Base-by-base conservation (phyloP, 441 rosid species). In the Isatis lusitanica region DNA sequence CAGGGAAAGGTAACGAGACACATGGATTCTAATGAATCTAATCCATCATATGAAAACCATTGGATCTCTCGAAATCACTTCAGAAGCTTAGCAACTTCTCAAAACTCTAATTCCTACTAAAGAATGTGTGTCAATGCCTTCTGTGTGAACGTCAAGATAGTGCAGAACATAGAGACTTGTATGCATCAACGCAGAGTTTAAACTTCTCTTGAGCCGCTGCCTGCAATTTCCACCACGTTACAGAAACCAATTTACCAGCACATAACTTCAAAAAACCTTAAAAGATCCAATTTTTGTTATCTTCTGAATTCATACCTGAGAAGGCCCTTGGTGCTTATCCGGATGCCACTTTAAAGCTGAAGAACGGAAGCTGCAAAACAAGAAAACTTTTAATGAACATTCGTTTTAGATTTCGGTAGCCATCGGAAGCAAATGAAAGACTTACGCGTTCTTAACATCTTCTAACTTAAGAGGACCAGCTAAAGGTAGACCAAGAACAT, bases 271-370 rank as follows among this genome's bases (percentile, higher is more conserved):
- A 2, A 47, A 5, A 55, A 26, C 7, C 44, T 44, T 39, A 43
- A 66, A 26, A 63, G 43, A 18, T 24, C 51, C 33, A 43, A 68
- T 12, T 1, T 12, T 39, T n/a, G n/a, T n/a, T n/a, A n/a, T n/a
- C n/a, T n/a, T n/a, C n/a, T n/a, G n/a, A n/a, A n/a, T n/a, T n/a
- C n/a, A 56, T 75, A 90, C 95, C 91, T 88, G 90, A 68, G 88
- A 78, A 77, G 87, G 68, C 40, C 90, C 95, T 57, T 87, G 93
- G 68, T 90, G 90, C 80, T 81, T 92, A 81, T 94, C 97, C 1
- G 98, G 98, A 83, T 92, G 98, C 97, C 98, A 92, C 77, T 87
- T 94, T 57, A 90, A 76, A 72, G 97, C 97, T 7, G 88, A 72
- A 16, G 74, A 44, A 17, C 92, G 89, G 64, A 86, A 94, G 13